These are phyloP conservation scores for Wallemia hederae DNA, from an alignment of 1,284 basidiomycete genomes.

Conservation along the genomic window DNA sequence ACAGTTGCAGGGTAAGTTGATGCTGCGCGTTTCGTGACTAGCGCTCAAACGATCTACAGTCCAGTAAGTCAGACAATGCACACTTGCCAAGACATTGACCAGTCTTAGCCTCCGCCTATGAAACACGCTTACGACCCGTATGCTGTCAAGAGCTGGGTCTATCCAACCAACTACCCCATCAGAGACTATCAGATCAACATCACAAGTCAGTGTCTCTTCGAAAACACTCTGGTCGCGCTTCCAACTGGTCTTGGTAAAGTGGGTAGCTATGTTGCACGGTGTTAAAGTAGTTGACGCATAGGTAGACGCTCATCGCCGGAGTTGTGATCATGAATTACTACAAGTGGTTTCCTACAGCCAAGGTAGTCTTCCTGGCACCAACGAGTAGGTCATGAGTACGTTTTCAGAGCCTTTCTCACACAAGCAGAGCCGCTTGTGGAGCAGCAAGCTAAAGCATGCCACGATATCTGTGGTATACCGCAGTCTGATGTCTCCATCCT, in stretches of 20 bases:
- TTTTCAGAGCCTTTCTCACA: too few species aligned
- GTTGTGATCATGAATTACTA: conserved; percentile 86
- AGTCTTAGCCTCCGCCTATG: conserved; percentile 36
- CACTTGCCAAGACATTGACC: background rate
- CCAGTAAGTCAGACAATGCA: background rate
- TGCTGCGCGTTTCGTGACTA: too few species aligned
- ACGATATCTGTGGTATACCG: conserved; percentile 76
- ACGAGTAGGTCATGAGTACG: conserved; percentile 23
- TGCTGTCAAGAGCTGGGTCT: conserved; percentile 67
- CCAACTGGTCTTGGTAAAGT: conserved; percentile 71
- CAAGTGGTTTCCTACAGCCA: conserved; percentile 75
- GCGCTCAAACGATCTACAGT: background rate
- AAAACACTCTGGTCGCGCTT: conserved; percentile 78
- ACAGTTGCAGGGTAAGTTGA: background rate
- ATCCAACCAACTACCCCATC: conserved; percentile 60
- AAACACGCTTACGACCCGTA: conserved; percentile 41
- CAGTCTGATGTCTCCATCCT: conserved; percentile 58
- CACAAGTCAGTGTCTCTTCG: conserved; percentile 52
- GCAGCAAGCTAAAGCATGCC: conserved; percentile 82
- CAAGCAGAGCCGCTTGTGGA: conserved; percentile 73
- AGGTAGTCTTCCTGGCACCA: conserved; percentile 82
- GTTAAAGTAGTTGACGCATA: background rate
- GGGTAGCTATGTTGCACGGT: background rate
- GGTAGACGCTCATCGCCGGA: conserved; percentile 79
- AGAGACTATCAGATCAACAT: conserved; percentile 93